Base-by-base conservation (phyloP, 2,329 filamentous ascomycete species). In the Aspergillus quadrilineatus region DNA sequence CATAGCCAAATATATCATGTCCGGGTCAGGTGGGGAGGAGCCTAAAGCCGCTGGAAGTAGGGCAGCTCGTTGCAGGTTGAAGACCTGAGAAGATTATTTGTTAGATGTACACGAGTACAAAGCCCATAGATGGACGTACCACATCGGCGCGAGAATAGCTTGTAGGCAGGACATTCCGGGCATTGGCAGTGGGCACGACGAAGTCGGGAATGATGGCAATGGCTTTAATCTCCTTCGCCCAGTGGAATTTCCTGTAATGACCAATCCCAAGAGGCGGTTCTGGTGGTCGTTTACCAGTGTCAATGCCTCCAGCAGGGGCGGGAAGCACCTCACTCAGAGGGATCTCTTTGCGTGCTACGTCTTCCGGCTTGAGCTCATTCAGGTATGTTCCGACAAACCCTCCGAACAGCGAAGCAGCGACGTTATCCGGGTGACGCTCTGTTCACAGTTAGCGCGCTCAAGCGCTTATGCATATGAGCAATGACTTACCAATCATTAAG, bases 301-400 rank as follows among this genome's bases (percentile, higher is more conserved):
- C 92, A 48, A 92, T 81, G 52, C 94, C 94, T 60, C 94, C 94
- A 7, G 92, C 92, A 0, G 92, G 92, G 46, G 90, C 85, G 1
- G 93, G 93, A 14, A 97, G 82, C 36, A 97, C 94, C 76, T 99
- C 94, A 63, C 89, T 92, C 32, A 97, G 84, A 4, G 94, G 94
- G 56, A 99, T 96, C 76, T 97, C 94, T 64, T 89, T 92, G 60
- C 94, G 85, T 60, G 91, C 90, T 59, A 92, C 88, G 68, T 97
- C 93, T 73, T 92, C 90, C 3, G 92, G 89, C 63, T 89, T 86
- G 63, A 97, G 82, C 58, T 96, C 93, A 77, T 95, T 96, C 59
- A 97, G 84, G 71, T 97, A 97, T 15, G 93, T 97, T 59, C 94
- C 94, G 28, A 99, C 92, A 65, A 99, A 97, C 32, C 94, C 94